These are phyloP conservation scores for Purpureocillium takamizusanense DNA, from an alignment of 2,329 filamentous ascomycete species.

Conservation along the genomic window DNA sequence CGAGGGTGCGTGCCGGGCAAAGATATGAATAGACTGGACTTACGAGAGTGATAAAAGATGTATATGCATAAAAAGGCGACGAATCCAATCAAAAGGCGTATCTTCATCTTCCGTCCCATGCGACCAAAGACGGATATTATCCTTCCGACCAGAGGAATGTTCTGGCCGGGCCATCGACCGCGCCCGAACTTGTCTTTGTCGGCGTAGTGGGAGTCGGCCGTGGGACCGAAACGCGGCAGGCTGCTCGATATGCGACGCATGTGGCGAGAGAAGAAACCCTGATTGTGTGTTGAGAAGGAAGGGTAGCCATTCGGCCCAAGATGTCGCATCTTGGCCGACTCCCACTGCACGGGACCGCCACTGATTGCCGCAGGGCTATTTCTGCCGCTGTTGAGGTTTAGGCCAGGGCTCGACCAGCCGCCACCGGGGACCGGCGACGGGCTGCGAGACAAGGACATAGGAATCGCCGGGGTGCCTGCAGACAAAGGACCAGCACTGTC, in stretches of 20 bases:
- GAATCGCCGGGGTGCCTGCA: conserved; percentile 43
- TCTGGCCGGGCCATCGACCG: conserved; percentile 37
- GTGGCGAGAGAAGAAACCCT: conserved; percentile 80
- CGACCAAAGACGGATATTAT: conserved; percentile 36
- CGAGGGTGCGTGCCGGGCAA: background rate
- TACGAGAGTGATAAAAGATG: conserved; percentile 66
- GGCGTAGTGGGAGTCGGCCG: conserved; percentile 42
- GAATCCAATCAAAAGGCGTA: conserved; percentile 50
- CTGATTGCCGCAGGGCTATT: conserved; percentile 55
- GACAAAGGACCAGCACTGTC: conserved; percentile 2
- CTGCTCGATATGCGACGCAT: conserved; percentile 73
- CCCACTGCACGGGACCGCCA: conserved; percentile 64
- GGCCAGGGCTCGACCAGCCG: conserved; percentile 79
- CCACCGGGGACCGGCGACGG: conserved; percentile 77
- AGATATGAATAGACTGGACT: conserved; percentile 26
- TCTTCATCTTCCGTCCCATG: conserved; percentile 56
- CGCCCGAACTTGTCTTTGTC: conserved; percentile 72
- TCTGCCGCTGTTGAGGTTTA: conserved; percentile 64
- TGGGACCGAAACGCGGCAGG: conserved; percentile 61
- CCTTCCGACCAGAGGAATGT: conserved; percentile 36
- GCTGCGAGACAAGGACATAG: conserved; percentile 81
- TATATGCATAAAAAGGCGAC: conserved; percentile 52
- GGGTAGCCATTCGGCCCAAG: conserved; percentile 66
- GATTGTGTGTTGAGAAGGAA: conserved; percentile 70
- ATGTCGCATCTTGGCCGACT: conserved; percentile 69